A percentile compares a stretch with the other conserved stretches of the same genome.
Evolutionary conservation across 2,329 filamentous ascomycete genomes (phyloP).

Genomic region (Aureobasidium sp.): DNA sequence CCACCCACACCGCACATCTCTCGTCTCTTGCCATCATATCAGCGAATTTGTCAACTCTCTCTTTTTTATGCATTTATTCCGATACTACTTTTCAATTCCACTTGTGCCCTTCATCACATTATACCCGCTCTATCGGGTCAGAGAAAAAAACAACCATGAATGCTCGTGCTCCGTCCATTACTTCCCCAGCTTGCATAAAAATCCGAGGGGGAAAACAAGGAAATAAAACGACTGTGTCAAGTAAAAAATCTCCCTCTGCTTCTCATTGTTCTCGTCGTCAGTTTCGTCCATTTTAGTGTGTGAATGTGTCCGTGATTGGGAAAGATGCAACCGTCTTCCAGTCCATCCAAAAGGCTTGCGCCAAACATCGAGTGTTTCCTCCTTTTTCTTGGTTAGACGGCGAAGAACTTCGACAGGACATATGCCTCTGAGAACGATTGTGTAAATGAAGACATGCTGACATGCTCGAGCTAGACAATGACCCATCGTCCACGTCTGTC

Average conservation of each 20-base stretch:
- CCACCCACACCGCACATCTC: neutral
- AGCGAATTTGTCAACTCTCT: neutral
- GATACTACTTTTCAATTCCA: neutral
- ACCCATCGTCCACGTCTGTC: neutral
- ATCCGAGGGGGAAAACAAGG: conserved; percentile 8
- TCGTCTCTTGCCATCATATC: neutral
- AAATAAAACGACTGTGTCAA: conserved; percentile 2
- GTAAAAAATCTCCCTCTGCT: neutral
- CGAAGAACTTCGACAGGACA: conserved; percentile 11
- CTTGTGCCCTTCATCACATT: conserved; percentile 1
- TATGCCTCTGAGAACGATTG: conserved; percentile 5
- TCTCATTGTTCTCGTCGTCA: conserved; percentile 5
- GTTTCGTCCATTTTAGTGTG: neutral
- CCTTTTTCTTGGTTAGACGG: conserved; percentile 10
- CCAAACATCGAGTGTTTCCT: conserved; percentile 7
- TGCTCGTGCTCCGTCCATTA: conserved; percentile 5
- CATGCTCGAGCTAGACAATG: conserved; percentile 9
- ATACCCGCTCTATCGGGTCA: neutral
- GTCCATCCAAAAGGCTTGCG: conserved; percentile 14
- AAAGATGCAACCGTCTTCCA: neutral
- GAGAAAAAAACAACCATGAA: neutral
- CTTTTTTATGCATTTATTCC: neutral
- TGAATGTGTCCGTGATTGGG: neutral
- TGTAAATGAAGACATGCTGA: conserved; percentile 12
- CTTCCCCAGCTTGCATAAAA: conserved; percentile 10